Evolutionary conservation across 176 grass and related monocot genomes (phyloP), one percentile per base, ranked within the genome.

Genomic region (Poa annua): DNA sequence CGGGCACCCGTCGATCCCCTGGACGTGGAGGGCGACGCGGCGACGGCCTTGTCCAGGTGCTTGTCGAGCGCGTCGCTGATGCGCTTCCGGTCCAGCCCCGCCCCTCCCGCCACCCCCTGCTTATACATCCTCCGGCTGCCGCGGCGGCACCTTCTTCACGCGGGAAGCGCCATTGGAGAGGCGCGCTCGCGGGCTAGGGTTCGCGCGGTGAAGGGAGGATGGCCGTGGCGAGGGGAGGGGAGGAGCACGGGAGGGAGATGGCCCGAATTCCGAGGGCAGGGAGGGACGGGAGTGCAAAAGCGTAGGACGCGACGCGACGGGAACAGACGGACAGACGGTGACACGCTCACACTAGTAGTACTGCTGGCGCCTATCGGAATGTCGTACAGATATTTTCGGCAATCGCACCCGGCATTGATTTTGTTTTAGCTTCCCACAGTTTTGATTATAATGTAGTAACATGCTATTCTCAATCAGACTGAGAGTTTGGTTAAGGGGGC

Each of bases 41-140:
- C 82, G 33, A 81, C 13, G 42, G 74, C 82, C 81, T 93, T 93
- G 78, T 93, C 91, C 39, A 90, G 88, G 74, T 93, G 91, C 79
- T 83, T 90, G 85, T 93, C 91, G 59, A 93, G 88, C 74, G 54
- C 88, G 41, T 93, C 91, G 67, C 86, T 90, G 78, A 93, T 88
- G 57, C 91, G 85, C 59, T 93, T 93, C 59, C 85, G 82, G 54
- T 93, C 91, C 82, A 85, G 66, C 82, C 88, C 85, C 55, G 78
- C 64, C 78, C 83, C 82, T 29, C 76, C 77, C 8, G 50, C 83
- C 45, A 22, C 47, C 19, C 80, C 88, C 75, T 73, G 88, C 85
- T 87, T 93, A 75, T 93, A 90, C 91, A 93, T 93, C 62, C 24
- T 38, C 0, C 33, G 5, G 54, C 56, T 26, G 22, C 53, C 48